Evolutionary conservation across 1,139 yeast genomes (phyloP), one percentile per base, ranked within the genome.

Genomic region (Pichia inconspicua): DNA sequence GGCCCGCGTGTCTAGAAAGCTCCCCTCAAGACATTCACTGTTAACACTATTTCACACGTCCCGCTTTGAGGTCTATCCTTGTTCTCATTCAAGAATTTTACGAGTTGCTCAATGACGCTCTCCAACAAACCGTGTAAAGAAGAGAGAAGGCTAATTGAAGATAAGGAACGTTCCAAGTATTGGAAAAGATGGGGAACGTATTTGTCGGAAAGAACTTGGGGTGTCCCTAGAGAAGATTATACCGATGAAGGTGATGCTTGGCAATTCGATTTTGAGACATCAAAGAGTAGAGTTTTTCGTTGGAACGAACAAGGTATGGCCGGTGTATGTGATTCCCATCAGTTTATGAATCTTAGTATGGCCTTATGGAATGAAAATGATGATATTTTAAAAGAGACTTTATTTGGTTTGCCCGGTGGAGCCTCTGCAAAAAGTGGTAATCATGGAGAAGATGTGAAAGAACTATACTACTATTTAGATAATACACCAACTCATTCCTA

Each of bases 271-370:
- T 89, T 89, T 65, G 95, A 87, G 52, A 90, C 87, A 54, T 86
- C 95, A 4, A 75, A 81, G 55, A 78, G 94, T 28, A 74, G 97
- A 61, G 80, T 87, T 17, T 90, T 86, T 63, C 74, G 97, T 47
- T 90, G 97, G 97, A 96, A 96, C 44, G 97, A 90, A 66, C 97
- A 90, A 64, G 97, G 97, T 4, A 72, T 90, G 58, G 95, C 95
- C 10, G 97, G 97, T 47, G 85, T 88, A 22, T 78, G 87, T 51
- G 97, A 90, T 64, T 80, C 87, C 56, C 90, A 87, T 59, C 96
- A 87, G 64, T 67, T 78, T 59, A 71, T 87, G 47, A 84, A 95
- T 64, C 67, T 87, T 55, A 77, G 88, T 36, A 73, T 89, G 71
- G 96, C 90, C 1, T 72, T 90, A 54, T 90, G 97, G 97, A 90